A percentile compares a stretch with the other conserved stretches of the same genome.
Conservation (phyloP, 192 early-diverging fungal genomes). For the Phycomyces nitens region DNA sequence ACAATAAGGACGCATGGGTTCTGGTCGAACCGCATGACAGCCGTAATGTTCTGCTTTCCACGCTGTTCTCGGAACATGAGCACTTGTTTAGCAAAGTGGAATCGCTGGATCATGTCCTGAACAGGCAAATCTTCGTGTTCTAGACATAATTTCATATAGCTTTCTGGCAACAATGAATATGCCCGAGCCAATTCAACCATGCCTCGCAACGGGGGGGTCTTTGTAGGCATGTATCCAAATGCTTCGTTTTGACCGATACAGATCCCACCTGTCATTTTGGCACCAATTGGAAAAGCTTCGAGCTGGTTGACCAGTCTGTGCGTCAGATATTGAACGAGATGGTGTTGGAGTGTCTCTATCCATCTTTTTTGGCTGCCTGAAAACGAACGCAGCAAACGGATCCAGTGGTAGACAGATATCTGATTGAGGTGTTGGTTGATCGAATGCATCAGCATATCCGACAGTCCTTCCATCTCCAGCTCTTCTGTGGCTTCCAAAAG, state of each 20-base stretch:
- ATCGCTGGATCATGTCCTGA: constrained; percentile 27
- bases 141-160: constrained; percentile 16
- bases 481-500: constrained; percentile 15
- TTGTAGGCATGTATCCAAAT: constrained; percentile 22
- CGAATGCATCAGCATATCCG: not conserved
- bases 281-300: constrained; percentile 14
- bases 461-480: not conserved
- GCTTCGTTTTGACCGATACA: constrained; percentile 19
- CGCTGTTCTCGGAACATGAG: not conserved
- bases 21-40: not conserved
- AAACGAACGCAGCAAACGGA: not conserved
- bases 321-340: constrained; percentile 15
- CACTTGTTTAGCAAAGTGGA: constrained; percentile 15
- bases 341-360: constrained; percentile 14
- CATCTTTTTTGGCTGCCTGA: not conserved
- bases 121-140: constrained; percentile 25
- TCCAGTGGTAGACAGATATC: constrained; percentile 10
- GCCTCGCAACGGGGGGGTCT: constrained; percentile 17
- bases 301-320: constrained; percentile 3
- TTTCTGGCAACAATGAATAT: constrained; percentile 15
- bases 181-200: constrained; percentile 8
- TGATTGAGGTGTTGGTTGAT: constrained; percentile 1
- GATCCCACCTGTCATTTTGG: constrained; percentile 18
- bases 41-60: not conserved
- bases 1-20: not conserved